Evolutionary conservation across 2,329 filamentous ascomycete species (phyloP).

Genomic region (Pseudogymnoascus sp.): DNA sequence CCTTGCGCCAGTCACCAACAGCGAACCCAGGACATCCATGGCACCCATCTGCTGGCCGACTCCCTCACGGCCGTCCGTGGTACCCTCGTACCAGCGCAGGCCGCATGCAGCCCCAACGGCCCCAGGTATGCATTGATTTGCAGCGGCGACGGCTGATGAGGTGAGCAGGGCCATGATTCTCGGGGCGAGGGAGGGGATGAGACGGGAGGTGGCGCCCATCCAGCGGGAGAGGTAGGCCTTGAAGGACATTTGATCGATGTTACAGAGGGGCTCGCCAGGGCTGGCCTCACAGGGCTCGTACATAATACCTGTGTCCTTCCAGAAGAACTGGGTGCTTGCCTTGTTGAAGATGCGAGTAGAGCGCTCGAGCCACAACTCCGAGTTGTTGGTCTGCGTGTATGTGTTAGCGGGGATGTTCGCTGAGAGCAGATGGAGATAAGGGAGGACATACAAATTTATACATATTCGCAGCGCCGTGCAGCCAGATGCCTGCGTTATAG

Average conservation of each 20-base stretch:
- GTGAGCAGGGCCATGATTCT: conserved; percentile 45
- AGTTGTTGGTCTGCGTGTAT: conserved; percentile 35
- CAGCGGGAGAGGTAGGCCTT: conserved; percentile 58
- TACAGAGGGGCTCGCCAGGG: conserved; percentile 40
- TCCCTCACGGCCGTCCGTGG: conserved; percentile 37
- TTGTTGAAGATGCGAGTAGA: conserved; percentile 30
- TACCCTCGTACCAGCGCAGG: conserved; percentile 38
- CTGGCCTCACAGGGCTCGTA: conserved; percentile 60
- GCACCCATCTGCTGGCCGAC: conserved; percentile 50
- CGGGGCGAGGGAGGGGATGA: conserved; percentile 49
- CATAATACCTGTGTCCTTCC: conserved; percentile 33
- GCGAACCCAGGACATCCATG: conserved; percentile 39
- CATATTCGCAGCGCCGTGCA: conserved; percentile 39
- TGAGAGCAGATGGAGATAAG: background rate
- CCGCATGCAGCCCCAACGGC: conserved; percentile 37
- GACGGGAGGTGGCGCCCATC: conserved; percentile 48
- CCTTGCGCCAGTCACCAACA: conserved; percentile 38
- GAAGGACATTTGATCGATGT: conserved; percentile 57
- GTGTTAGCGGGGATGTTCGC: conserved; percentile 9
- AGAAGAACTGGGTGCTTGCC: conserved; percentile 26
- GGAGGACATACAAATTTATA: conserved; percentile 38
- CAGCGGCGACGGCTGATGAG: conserved; percentile 47
- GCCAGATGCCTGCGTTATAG: conserved; percentile 58
- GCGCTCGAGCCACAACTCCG: conserved; percentile 29
- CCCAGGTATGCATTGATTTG: conserved; percentile 44